Evolutionary conservation across 768 basidiomycete genomes (phyloP).

Genomic region (Termitomyces sp.): DNA sequence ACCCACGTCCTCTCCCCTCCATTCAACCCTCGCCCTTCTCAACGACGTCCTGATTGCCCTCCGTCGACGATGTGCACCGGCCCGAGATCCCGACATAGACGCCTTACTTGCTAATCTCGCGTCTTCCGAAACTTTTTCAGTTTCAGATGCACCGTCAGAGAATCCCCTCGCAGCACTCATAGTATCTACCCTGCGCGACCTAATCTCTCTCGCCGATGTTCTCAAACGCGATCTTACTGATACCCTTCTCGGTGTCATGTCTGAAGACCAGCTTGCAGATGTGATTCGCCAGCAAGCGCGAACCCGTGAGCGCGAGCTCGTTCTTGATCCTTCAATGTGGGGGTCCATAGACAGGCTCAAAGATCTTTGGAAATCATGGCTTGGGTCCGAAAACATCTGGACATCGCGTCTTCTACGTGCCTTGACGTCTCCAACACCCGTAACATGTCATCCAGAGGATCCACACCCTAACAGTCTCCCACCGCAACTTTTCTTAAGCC

Average conservation of each 20-base stretch:
- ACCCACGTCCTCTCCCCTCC: conserved; percentile 64
- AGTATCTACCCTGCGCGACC: conserved; percentile 39
- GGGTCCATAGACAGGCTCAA: conserved; percentile 16
- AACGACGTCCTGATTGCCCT: conserved; percentile 47
- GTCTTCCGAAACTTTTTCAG: not conserved
- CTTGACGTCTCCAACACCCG: conserved; percentile 30
- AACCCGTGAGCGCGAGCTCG: conserved; percentile 45
- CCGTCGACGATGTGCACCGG: conserved; percentile 60
- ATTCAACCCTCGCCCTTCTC: conserved; percentile 48
- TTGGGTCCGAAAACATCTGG: conserved; percentile 27
- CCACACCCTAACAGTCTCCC: conserved; percentile 44
- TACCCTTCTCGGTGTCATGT: conserved; percentile 60
- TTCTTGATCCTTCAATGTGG: conserved; percentile 45
- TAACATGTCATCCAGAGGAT: conserved; percentile 28
- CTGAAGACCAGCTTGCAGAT: conserved; percentile 49
- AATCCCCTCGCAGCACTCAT: conserved; percentile 39
- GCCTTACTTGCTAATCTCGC: conserved; percentile 25
- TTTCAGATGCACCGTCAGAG: not conserved
- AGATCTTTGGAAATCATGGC: conserved; percentile 5
- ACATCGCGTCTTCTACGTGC: conserved; percentile 41
- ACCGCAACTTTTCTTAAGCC: conserved; percentile 58
- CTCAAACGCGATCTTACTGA: conserved; percentile 69
- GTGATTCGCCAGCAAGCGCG: conserved; percentile 49
- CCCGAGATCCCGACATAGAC: conserved; percentile 52
- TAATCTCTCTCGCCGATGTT: conserved; percentile 47